Percentiles rank a stretch among this genome's conserved stretches.
Conservation (phyloP, 164 flowering plant genomes). For the Houttuynia cordata region DNA sequence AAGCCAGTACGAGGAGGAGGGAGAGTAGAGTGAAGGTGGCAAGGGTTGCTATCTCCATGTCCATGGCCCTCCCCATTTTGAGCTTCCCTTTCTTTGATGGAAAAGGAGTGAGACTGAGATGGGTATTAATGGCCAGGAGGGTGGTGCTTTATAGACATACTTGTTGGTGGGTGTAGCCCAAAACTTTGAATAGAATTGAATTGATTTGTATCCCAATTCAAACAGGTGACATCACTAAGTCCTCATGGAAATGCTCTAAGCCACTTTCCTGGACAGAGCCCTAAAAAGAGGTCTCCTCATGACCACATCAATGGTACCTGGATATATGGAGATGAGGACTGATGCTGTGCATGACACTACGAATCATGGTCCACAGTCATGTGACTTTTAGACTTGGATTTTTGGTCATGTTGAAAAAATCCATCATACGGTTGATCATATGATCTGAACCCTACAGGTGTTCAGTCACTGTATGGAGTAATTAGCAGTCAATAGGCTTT, state of each 20-base stretch:
- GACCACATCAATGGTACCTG: no score
- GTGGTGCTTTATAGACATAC: background rate
- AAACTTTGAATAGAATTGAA: background rate
- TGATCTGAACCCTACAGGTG: no score
- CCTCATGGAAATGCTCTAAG: background rate
- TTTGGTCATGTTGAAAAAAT: no score
- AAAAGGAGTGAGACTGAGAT: no score
- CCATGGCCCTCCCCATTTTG: background rate
- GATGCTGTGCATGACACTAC: background rate
- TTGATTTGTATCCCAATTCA: background rate
- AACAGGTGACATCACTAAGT: background rate
- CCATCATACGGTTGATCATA: no score
- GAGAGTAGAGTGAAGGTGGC: background rate
- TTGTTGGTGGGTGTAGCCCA: background rate
- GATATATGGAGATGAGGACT: no score
- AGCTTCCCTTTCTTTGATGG: background rate
- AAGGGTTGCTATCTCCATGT: background rate
- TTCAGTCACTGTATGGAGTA: no score
- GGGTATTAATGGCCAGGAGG: background rate
- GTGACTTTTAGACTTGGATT: no score
- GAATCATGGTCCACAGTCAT: no score
- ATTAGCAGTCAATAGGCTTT: no score
- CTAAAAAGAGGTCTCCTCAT: no score
- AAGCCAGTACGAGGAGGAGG: background rate
- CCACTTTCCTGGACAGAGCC: background rate